Conservation (phyloP, 2,329 filamentous ascomycete genomes). For the Zymoseptoria pseudotritici region DNA sequence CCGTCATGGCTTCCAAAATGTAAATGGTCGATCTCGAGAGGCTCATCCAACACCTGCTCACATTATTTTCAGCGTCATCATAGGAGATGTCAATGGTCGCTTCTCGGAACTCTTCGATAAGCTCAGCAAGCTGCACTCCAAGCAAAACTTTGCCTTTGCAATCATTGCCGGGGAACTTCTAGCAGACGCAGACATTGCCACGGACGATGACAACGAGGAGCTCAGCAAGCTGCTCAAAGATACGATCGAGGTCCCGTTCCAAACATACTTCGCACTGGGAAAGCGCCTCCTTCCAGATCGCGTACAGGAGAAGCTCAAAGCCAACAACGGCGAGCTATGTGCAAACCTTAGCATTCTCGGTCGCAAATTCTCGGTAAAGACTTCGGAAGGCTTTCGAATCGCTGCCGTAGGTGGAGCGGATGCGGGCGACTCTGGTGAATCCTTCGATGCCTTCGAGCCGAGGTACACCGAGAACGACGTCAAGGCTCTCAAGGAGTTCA, state of each 20-base stretch:
- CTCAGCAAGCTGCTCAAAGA: conserved; percentile 57
- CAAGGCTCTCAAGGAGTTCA: conserved; percentile 49
- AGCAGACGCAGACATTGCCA: conserved; percentile 38
- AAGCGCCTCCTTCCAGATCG: conserved; percentile 60
- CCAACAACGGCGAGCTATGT: conserved; percentile 64
- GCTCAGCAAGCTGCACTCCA: conserved; percentile 69
- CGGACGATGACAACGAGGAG: conserved; percentile 41
- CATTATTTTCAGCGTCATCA: conserved; percentile 55
- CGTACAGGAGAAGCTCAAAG: conserved; percentile 66
- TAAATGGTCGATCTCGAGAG: conserved; percentile 24
- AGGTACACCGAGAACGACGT: conserved; percentile 69
- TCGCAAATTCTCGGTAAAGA: conserved; percentile 80
- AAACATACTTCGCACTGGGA: conserved; percentile 87
- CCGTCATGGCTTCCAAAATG: conserved; percentile 51
- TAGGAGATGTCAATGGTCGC: conserved; percentile 76
- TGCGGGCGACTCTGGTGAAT: conserved; percentile 9
- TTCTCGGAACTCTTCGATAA: conserved; percentile 72
- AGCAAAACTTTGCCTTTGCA: conserved; percentile 81
- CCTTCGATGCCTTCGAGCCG: conserved; percentile 61
- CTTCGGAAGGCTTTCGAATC: conserved; percentile 79
- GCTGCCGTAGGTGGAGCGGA: conserved; percentile 70
- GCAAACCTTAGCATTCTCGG: conserved; percentile 87
- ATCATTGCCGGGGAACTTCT: conserved; percentile 83
- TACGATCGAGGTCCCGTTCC: conserved; percentile 65
- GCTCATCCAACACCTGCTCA: conserved; percentile 1